Percentiles rank a stretch among this genome's conserved stretches.
Conservation (phyloP, 495 filamentous ascomycete species). For the Eremomyces bilateralis region DNA sequence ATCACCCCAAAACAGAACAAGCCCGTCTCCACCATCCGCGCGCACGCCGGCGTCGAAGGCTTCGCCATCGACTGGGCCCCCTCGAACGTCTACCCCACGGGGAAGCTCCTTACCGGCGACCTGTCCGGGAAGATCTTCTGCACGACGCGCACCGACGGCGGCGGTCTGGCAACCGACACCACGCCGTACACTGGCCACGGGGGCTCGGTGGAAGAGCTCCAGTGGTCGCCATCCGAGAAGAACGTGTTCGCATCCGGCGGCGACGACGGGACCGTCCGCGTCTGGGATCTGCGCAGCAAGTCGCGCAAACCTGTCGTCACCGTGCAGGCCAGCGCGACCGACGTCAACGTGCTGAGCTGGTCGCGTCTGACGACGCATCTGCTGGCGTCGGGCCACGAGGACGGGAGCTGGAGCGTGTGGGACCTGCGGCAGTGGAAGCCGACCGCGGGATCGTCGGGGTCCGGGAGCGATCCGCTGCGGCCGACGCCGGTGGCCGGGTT, state of each 20-base stretch:
- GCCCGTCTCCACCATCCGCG: conserved; percentile 62
- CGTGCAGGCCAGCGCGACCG: conserved; percentile 59
- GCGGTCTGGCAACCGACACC: conserved; percentile 65
- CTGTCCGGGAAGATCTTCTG: conserved; percentile 73
- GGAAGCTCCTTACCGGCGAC: conserved; percentile 82
- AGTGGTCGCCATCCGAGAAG: conserved; percentile 82
- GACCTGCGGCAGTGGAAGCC: conserved; percentile 89
- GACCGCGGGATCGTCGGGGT: conserved; percentile 15
- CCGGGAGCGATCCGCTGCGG: conserved; percentile 20
- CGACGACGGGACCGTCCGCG: conserved; percentile 79
- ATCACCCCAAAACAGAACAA: conserved; percentile 66
- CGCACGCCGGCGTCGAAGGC: conserved; percentile 70
- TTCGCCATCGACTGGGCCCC: conserved; percentile 93
- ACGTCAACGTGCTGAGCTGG: conserved; percentile 95
- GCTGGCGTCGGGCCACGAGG: conserved; percentile 79
- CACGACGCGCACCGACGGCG: conserved; percentile 66
- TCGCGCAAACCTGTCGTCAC: conserved; percentile 64
- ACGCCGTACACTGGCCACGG: conserved; percentile 63
- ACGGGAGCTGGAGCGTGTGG: conserved; percentile 91
- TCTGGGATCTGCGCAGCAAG: conserved; percentile 88
- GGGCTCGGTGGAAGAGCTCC: conserved; percentile 77
- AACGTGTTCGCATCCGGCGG: conserved; percentile 87
- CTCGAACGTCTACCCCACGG: conserved; percentile 31
- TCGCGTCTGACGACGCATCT: conserved; percentile 67
- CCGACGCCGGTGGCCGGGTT: conserved; percentile 70